These are phyloP conservation scores for Leccinellum rugosiceps DNA, from an alignment of 768 basidiomycete genomes.

Conservation along the genomic window DNA sequence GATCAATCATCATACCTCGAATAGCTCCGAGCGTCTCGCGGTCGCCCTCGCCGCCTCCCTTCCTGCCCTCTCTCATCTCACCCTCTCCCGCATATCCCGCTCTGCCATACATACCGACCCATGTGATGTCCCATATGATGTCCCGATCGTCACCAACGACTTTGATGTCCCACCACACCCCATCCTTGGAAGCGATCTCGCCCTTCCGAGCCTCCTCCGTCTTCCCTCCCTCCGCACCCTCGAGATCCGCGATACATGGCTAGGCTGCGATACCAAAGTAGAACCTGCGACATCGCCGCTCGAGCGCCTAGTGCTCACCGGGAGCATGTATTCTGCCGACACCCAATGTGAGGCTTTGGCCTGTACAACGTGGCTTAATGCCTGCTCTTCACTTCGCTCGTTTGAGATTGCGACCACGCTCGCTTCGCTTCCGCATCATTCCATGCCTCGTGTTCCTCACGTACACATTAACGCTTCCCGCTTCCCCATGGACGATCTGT, in stretches of 20 bases:
- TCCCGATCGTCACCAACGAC: conserved; percentile 63
- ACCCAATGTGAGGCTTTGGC: conserved; percentile 19
- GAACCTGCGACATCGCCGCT: conserved; percentile 7
- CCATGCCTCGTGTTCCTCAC: conserved; percentile 14
- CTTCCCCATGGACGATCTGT: conserved; percentile 19
- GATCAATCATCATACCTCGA: neutral
- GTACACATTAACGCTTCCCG: conserved; percentile 29
- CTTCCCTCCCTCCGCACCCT: conserved; percentile 61
- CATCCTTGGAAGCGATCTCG: conserved; percentile 52
- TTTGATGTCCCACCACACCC: conserved; percentile 56
- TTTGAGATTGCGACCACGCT: conserved; percentile 26
- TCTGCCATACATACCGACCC: conserved; percentile 65
- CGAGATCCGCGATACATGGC: conserved; percentile 65
- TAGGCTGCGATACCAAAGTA: conserved; percentile 41
- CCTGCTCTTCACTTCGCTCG: conserved; percentile 20
- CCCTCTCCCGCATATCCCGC: conserved; percentile 62
- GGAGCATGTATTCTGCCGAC: conserved; percentile 28
- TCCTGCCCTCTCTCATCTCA: conserved; percentile 51
- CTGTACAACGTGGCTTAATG: conserved; percentile 24
- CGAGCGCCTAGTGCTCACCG: conserved; percentile 26
- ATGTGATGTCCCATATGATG: conserved; percentile 33
- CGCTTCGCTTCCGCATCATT: conserved; percentile 5
- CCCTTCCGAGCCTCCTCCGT: conserved; percentile 62
- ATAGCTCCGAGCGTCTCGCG: conserved; percentile 54
- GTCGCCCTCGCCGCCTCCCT: conserved; percentile 65